Evolutionary conservation across 108 stramenopile species (phyloP), one percentile per base, ranked within the genome.

Genomic region (Pseudonitzschia multiseries): DNA sequence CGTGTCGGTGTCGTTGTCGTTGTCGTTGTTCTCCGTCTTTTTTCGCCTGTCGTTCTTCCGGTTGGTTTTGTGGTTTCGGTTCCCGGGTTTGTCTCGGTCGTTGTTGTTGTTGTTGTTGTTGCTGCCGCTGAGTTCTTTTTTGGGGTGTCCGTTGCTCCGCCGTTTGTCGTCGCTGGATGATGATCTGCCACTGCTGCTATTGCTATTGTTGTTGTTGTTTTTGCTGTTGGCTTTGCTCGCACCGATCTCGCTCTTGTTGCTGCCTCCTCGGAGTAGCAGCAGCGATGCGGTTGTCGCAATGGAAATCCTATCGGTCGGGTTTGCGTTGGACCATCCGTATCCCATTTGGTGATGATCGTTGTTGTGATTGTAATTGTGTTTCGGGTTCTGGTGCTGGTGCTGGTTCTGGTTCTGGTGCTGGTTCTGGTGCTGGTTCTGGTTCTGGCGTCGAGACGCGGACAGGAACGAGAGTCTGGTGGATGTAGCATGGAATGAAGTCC

Each of bases 201-300:
- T 51, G 17, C 10, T 10, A 9, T n/a, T 51, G 50, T 5, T 36
- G 36, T 36, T 36, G 8, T 48, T 48, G 46, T 31, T 31, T 10
- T 31, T 27, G 57, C 26, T 48, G 8, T 48, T 18, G 46, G 1
- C 46, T 2, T 48, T 48, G 46, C 12, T 31, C 29, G 13, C 29
- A 15, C 4, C 8, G 5, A 40, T 9, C 0, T 62, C 61, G 32
- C 61, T 62, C 20, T 62, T 62, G 20, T 62, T 62, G 36, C 61
- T 41, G 10, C 61, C 61, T 14, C 61, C 61, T 40, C 61, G 61
- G n/a, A 62, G 61, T 33, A 20, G 27, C 61, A 40, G 6, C 61
- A 62, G 61, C 14, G 14, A 27, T 20, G 36, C 10, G 33, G 32
- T 22, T 2, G 50, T 51, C 20, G 54, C 26, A 26, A n/a, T n/a